phyloP scores from a whole-genome alignment of 2,329 filamentous ascomycete species.

The Epichloe festucae region DNA sequence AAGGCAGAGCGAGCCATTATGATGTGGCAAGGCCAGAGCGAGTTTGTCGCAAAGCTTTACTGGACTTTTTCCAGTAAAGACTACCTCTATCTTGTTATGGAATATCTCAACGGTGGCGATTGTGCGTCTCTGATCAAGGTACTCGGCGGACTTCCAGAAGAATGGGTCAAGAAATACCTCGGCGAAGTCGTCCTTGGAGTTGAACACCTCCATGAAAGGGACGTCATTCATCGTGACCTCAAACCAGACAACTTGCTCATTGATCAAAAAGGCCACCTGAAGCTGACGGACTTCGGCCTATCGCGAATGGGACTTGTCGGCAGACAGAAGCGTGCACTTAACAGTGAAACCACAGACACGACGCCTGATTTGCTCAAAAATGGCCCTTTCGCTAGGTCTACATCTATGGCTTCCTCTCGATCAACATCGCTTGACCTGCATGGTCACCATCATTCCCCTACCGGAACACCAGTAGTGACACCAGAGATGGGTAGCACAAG shows the following conservation, averaged over 20 bases:
- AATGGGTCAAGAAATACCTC: conserved; percentile 96
- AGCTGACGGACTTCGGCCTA: conserved; percentile 92
- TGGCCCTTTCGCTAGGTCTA: conserved; percentile 75
- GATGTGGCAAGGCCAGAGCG: conserved; percentile 99
- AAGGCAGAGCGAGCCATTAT: conserved; percentile 98
- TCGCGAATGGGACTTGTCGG: conserved; percentile 96
- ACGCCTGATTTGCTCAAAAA: conserved; percentile 86
- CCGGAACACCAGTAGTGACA: conserved; percentile 74
- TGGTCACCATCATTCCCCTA: conserved; percentile 57
- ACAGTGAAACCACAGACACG: conserved; percentile 61
- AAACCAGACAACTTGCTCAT: conserved; percentile 97
- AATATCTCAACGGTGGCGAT: conserved; percentile 94
- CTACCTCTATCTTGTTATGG: conserved; percentile 97
- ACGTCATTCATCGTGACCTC: conserved; percentile 91
- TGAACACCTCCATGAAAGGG: conserved; percentile 84
- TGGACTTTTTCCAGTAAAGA: conserved; percentile 99
- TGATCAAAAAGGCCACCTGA: conserved; percentile 90
- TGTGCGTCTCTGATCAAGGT: conserved; percentile 95
- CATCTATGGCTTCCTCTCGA: conserved; percentile 78
- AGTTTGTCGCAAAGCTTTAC: conserved; percentile 97
- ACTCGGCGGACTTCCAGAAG: conserved; percentile 79
- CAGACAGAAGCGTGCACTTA: conserved; percentile 86
- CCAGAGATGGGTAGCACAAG: conserved; percentile 52
- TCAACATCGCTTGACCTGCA: conserved; percentile 91
- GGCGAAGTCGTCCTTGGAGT: conserved; percentile 95